These are phyloP conservation scores for Candida boleticola DNA, from an alignment of 805 yeast species.

Conservation along the genomic window DNA sequence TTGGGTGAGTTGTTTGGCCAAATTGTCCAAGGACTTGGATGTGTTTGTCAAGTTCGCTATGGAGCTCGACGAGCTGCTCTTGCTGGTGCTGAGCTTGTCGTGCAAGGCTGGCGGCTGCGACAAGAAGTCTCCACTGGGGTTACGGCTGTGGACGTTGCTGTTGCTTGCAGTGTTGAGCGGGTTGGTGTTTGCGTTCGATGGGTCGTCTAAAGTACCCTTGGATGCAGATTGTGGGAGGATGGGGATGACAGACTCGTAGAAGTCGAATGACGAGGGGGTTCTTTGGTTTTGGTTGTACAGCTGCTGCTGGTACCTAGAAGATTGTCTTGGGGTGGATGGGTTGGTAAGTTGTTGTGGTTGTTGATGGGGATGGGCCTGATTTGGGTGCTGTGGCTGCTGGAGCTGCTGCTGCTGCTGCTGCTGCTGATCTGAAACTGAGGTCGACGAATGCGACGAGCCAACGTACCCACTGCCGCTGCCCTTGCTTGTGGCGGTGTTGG, in stretches of 20 bases:
- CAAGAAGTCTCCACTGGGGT: conserved; percentile 5
- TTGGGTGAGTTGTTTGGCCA: conserved; percentile 38
- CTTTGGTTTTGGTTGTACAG: conserved; percentile 11
- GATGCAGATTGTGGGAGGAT: conserved; percentile 1
- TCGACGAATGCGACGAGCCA: conserved; percentile 8
- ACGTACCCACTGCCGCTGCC: background rate
- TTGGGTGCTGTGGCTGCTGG: conserved; percentile 3
- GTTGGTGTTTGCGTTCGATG: conserved; percentile 2
- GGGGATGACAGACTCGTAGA: conserved; percentile 43
- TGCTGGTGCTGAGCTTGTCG: conserved; percentile 5
- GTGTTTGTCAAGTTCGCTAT: background rate
- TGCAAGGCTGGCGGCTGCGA: conserved; percentile 5
- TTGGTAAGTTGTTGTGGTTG: conserved; percentile 1
- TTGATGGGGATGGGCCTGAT: conserved; percentile 1
- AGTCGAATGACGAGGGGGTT: conserved; percentile 34
- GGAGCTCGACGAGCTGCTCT: conserved; percentile 3
- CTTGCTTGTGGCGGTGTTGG: background rate
- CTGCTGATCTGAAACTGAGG: conserved; percentile 3
- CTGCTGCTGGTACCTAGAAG: background rate
- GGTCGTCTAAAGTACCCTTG: conserved; percentile 12
- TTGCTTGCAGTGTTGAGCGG: conserved; percentile 7
- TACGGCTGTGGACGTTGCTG: conserved; percentile 2
- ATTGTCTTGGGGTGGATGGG: conserved; percentile 1
- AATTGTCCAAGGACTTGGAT: conserved; percentile 26
- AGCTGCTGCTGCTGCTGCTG: conserved; percentile 4